Base-by-base conservation (phyloP, 768 basidiomycete genomes). In the Amyloporia xantha region DNA sequence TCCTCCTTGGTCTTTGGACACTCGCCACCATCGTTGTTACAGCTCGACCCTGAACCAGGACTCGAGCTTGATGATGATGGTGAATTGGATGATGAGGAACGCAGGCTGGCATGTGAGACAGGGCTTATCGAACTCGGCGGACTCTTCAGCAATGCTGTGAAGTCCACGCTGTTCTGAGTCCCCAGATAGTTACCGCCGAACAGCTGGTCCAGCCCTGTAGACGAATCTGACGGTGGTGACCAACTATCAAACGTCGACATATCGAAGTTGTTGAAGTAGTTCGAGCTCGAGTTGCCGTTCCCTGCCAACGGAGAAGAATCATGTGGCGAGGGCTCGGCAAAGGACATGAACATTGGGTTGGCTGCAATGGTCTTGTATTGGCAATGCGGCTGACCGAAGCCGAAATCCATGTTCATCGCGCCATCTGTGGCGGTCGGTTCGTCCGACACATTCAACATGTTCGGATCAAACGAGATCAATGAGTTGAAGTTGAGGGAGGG, bases 281-380 rank as follows among this genome's bases (percentile, higher is more conserved):
- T 28, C 4, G 43, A 45, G 51, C 50, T 59, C 43, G 52, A 4
- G 27, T 49, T 35, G 17, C 45, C 58, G 52, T 58, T 52, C 13
- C 45, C 25, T 21, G 54, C 23, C 45, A 58, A 5, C 43, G 53
- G 44, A 9, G 54, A 53, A 21, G 33, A 38, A 57, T 53, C 51
- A 47, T 65, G 51, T 30, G 56, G 55, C 19, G 54, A 60, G 9
- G 72, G 67, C 46, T 72, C 71, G 7, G 82, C 77, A 61, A 85
- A 85, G n/a, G 88, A 87, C 72, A 86, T 88, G 71, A 85, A 91
- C 67, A 82, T 74, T 1, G 90, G 88, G 54, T 91, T 91, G 67
- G 75, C 82, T 43, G 88, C 88, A 49, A 93, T 82, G 10, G 86
- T 88, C 49, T 84, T 90, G 65, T 79, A 90, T 1, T 81, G 76